These are phyloP conservation scores for Xylariaceae sp. DNA, from an alignment of 2,329 filamentous ascomycete genomes.

Conservation along the genomic window DNA sequence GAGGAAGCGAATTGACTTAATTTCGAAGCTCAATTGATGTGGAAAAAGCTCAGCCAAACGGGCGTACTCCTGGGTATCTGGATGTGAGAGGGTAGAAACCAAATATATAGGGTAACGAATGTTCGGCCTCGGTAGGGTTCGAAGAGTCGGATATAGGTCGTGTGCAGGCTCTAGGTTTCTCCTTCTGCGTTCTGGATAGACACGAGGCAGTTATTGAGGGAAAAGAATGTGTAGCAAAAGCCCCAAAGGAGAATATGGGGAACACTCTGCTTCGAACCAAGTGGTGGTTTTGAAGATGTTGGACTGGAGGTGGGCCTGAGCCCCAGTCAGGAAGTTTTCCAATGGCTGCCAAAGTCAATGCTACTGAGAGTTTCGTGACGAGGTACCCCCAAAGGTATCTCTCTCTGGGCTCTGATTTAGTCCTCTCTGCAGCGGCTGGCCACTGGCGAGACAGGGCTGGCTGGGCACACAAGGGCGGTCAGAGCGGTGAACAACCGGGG, in stretches of 20 bases:
- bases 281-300: conserved; percentile 15
- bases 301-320: conserved; percentile 14
- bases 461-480: conserved; percentile 12
- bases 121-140: conserved; percentile 2
- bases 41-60: neutral
- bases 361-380: too few relatives aligned
- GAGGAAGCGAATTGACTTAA: conserved; percentile 1
- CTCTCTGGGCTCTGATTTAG: too few relatives aligned
- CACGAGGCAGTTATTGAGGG: neutral
- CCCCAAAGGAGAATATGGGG: conserved; percentile 8
- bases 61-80: neutral
- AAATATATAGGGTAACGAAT: conserved; percentile 13
- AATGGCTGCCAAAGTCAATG: conserved; percentile 7
- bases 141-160: neutral
- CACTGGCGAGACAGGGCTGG: too few relatives aligned
- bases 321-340: conserved; percentile 10
- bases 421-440: too few relatives aligned
- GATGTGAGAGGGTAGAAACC: conserved; percentile 1
- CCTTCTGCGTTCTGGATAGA: too few relatives aligned
- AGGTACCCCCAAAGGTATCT: too few relatives aligned
- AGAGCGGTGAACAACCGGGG: conserved; percentile 16
- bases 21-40: conserved; percentile 1
- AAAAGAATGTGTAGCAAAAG: conserved; percentile 14
- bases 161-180: too few relatives aligned
- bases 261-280: conserved; percentile 4